Percentiles rank a stretch among this genome's conserved stretches.
Conservation (phyloP, 148 eudicot genomes). For the Fagopyrum tataricum region DNA sequence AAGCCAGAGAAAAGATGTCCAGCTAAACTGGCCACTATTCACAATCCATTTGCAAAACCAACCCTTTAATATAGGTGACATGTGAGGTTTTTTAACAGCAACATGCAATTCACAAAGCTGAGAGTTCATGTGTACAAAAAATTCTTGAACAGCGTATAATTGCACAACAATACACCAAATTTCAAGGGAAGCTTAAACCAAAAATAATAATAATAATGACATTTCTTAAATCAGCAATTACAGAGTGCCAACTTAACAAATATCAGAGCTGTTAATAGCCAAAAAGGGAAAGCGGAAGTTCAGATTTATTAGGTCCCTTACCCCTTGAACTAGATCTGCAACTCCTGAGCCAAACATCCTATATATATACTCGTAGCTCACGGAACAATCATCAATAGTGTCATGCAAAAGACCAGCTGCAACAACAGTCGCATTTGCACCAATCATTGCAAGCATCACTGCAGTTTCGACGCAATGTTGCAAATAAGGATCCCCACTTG, state of each 20-base stretch:
- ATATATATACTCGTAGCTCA: slow-evolving; percentile 48
- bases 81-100: too few species aligned
- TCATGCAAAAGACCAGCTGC: slow-evolving; percentile 96
- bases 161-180: neutral
- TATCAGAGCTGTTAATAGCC: neutral
- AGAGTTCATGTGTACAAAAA: too few species aligned
- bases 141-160: too few species aligned
- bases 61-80: too few species aligned
- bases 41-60: too few species aligned
- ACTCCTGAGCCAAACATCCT: slow-evolving; percentile 63
- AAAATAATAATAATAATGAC: too few species aligned
- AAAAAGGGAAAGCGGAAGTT: neutral
- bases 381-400: slow-evolving; percentile 80
- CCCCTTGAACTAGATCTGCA: slow-evolving; percentile 90
- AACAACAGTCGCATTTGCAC: slow-evolving; percentile 79
- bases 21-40: too few species aligned
- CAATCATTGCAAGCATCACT: slow-evolving; percentile 63
- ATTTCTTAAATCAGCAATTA: too few species aligned
- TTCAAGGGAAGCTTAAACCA: neutral
- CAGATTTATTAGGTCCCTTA: slow-evolving; percentile 22
- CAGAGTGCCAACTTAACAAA: neutral
- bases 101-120: too few species aligned
- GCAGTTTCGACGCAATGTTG: slow-evolving; percentile 97
- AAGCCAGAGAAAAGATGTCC: neutral
- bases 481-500: slow-evolving; percentile 89